Evolutionary conservation across 495 filamentous ascomycete species (phyloP).

Genomic region (Astrothelium subdiscretum): DNA sequence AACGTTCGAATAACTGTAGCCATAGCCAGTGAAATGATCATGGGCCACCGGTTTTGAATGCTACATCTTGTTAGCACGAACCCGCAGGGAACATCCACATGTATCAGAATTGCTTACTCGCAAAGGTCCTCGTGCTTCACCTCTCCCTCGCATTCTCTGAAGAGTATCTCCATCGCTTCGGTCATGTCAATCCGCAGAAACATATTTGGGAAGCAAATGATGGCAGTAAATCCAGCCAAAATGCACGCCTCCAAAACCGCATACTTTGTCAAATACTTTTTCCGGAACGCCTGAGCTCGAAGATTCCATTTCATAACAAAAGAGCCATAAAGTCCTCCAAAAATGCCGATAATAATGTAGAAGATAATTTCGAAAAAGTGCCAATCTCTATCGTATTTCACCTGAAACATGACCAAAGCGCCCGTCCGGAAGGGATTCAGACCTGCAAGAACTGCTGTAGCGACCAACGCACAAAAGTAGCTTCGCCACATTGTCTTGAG

Average conservation of each 20-base stretch:
- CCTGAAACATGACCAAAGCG: slow-evolving; percentile 99
- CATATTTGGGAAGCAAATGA: slow-evolving; percentile 92
- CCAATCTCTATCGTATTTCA: slow-evolving; percentile 91
- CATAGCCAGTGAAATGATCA: slow-evolving; percentile 66
- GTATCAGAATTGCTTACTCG: slow-evolving; percentile 41
- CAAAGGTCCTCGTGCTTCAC: slow-evolving; percentile 90
- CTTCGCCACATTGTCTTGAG: slow-evolving; percentile 96
- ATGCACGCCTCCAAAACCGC: slow-evolving; percentile 81
- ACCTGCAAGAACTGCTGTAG: slow-evolving; percentile 81
- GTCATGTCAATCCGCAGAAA: slow-evolving; percentile 98
- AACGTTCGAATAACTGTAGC: slow-evolving; percentile 73
- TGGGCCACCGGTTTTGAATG: slow-evolving; percentile 55
- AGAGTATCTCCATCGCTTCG: slow-evolving; percentile 96
- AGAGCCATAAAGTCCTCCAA: slow-evolving; percentile 90
- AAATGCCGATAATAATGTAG: slow-evolving; percentile 82
- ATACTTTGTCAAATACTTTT: slow-evolving; percentile 80
- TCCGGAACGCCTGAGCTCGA: slow-evolving; percentile 79
- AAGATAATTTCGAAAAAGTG: slow-evolving; percentile 95
- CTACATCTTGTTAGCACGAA: slow-evolving; percentile 19
- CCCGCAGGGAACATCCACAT: neutral
- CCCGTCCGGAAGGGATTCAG: slow-evolving; percentile 98
- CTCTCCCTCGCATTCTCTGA: slow-evolving; percentile 84
- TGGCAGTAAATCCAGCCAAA: slow-evolving; percentile 69
- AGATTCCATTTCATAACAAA: slow-evolving; percentile 99
- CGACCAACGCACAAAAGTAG: slow-evolving; percentile 95